A percentile compares a stretch with the other conserved stretches of the same genome.
Conservation (phyloP, 1,284 basidiomycete species). For the Hypsizygus ulmarius region DNA sequence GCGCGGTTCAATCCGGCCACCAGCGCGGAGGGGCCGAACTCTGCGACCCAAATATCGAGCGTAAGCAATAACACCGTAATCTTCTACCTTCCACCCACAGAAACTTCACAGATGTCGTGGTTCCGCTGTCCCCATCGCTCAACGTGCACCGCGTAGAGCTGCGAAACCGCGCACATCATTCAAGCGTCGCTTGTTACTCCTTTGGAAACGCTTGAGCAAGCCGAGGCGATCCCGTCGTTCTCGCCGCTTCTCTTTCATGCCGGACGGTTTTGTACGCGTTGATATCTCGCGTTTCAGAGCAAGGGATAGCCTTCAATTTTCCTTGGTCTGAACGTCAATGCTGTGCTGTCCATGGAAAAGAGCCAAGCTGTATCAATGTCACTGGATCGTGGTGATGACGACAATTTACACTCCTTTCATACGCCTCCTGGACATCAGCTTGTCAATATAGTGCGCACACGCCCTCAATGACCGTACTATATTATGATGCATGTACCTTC, state of each 20-base stretch:
- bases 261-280: conserved; percentile 27
- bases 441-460: too few species aligned
- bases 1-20: background rate
- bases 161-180: conserved; percentile 14
- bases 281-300: background rate
- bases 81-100: background rate
- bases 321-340: background rate
- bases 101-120: background rate
- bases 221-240: conserved; percentile 21
- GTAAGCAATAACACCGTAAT: background rate
- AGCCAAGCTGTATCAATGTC: too few species aligned
- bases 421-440: too few species aligned
- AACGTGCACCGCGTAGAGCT: background rate
- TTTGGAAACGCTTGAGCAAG: conserved; percentile 29
- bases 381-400: too few species aligned
- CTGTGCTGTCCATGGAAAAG: background rate
- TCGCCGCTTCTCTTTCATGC: conserved; percentile 33
- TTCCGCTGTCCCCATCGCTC: background rate
- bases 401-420: too few species aligned
- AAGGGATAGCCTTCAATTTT: background rate
- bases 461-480: too few species aligned
- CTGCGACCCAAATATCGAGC: background rate
- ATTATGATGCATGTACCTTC: too few species aligned
- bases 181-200: conserved; percentile 23
- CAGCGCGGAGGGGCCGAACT: background rate